Base-by-base conservation (phyloP, 2,329 filamentous ascomycete species). In the Periconia macrospinosa region DNA sequence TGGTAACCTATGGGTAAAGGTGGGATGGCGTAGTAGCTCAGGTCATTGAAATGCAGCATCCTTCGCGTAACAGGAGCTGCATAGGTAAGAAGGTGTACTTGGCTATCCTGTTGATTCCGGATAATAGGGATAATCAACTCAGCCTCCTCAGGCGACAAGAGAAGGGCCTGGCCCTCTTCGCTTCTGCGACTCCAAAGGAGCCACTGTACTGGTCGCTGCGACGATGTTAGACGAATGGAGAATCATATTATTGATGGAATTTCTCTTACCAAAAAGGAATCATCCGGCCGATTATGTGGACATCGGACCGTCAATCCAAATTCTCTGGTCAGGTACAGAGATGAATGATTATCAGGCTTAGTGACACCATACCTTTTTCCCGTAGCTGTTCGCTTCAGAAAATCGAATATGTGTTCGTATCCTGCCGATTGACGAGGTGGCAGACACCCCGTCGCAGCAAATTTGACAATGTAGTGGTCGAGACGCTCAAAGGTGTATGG, bases 71-170 rank as follows among this genome's bases (percentile, higher is more conserved):
- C 77, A 0, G 87, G 83, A 0, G 86, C 80, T 0, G 85, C 76
- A 54, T 89, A 89, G 0, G 77, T 71, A 0, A 88, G 60, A 0
- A 89, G 71, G 50, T 82, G 76, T 0, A 78, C 76, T 8, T 27
- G 23, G 8, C 23, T 8, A 3, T 27, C 23, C 5, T 27, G 3
- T 3, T 35, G 17, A 0, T 41, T 14, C 0, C 43, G 17, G 40
- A 87, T 57, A 0, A 76, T 56, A 0, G 77, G 76, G 2, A 89
- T 75, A 0, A 88, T 57, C 0, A 62, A 43, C 51, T 89, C 83
- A 0, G 80, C 84, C 64, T 90, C 87, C 58, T 89, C 86, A 0
- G 85, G 83, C 27, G 83, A 83, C 1, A 89, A 63, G 1, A 89
- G 65, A 0, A 90, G 57, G 0, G 80, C 86, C 0, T 75, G 57